Percentiles rank a stretch among this genome's conserved stretches.
phyloP scores from a whole-genome alignment of 805 yeast species.

The Suhomyces sp. region DNA sequence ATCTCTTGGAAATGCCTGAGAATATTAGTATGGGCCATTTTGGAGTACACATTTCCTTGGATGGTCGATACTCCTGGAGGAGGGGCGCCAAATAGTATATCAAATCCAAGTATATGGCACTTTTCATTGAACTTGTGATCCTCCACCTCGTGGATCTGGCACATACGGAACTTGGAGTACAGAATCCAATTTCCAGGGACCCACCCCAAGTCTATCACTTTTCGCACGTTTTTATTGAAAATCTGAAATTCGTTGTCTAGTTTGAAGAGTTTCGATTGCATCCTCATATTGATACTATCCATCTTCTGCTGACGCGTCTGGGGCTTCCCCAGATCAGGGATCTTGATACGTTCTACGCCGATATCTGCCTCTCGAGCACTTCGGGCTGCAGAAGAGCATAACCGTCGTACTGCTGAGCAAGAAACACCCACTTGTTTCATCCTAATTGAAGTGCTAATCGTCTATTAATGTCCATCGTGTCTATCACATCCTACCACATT shows the following conservation, averaged over 20 bases:
- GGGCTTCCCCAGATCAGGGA: conserved; percentile 7
- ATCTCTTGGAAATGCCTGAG: conserved; percentile 27
- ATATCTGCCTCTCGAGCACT: conserved; percentile 4
- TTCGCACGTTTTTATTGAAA: conserved; percentile 24
- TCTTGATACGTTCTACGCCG: conserved; percentile 7
- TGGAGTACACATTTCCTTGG: conserved; percentile 84
- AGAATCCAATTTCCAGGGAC: conserved; percentile 43
- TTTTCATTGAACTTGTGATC: conserved; percentile 25
- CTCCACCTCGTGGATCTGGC: conserved; percentile 26
- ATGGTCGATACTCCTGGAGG: conserved; percentile 76
- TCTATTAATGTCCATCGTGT: background rate
- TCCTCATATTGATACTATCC: conserved; percentile 18
- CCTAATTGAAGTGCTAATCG: background rate
- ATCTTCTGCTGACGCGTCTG: conserved; percentile 25
- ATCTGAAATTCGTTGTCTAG: conserved; percentile 27
- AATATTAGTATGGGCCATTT: conserved; percentile 27
- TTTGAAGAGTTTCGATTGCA: conserved; percentile 25
- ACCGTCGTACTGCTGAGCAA: background rate
- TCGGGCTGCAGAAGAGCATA: background rate
- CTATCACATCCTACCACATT: background rate
- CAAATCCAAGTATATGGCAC: conserved; percentile 39
- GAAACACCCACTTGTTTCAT: background rate
- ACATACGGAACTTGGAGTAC: conserved; percentile 26
- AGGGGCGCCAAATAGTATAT: conserved; percentile 73
- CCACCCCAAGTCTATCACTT: conserved; percentile 38